Evolutionary conservation across 2,329 filamentous ascomycete species (phyloP).

Genomic region (Cadophora luteo-olivacea): DNA sequence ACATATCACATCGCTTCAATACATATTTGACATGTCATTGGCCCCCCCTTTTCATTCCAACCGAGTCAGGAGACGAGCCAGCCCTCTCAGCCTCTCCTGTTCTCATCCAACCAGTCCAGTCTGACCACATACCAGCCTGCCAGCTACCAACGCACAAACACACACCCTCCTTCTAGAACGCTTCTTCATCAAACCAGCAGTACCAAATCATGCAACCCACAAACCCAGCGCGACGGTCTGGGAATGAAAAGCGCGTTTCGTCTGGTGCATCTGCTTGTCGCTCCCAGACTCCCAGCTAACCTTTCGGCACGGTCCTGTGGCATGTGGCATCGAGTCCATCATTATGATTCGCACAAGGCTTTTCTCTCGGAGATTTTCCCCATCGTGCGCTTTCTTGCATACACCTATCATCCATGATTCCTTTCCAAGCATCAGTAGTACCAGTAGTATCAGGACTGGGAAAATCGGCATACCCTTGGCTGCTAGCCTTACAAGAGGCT

Average conservation of each 20-base stretch:
- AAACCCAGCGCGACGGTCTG: slow-evolving; percentile 4
- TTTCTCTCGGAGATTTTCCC: slow-evolving; percentile 10
- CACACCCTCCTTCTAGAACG: slow-evolving; percentile 6
- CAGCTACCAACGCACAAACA: neutral
- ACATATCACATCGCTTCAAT: slow-evolving; percentile 8
- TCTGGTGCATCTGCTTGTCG: neutral
- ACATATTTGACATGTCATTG: neutral
- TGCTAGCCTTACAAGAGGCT: neutral
- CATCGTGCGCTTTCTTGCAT: neutral
- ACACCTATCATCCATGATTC: neutral
- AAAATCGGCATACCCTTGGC: neutral
- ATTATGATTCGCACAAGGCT: neutral
- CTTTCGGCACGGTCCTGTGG: no score
- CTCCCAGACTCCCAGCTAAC: neutral
- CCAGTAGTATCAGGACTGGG: neutral
- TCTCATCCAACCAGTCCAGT: neutral
- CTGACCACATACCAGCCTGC: neutral
- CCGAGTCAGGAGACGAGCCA: slow-evolving; percentile 11
- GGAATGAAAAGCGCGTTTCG: neutral
- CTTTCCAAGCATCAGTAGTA: no score
- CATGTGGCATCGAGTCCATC: no score
- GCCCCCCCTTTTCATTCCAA: neutral
- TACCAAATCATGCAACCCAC: neutral
- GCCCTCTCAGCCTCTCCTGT: neutral
- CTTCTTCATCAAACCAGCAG: neutral